These are phyloP conservation scores for Extremus antarcticus DNA, from an alignment of 495 filamentous ascomycete genomes.

Conservation along the genomic window DNA sequence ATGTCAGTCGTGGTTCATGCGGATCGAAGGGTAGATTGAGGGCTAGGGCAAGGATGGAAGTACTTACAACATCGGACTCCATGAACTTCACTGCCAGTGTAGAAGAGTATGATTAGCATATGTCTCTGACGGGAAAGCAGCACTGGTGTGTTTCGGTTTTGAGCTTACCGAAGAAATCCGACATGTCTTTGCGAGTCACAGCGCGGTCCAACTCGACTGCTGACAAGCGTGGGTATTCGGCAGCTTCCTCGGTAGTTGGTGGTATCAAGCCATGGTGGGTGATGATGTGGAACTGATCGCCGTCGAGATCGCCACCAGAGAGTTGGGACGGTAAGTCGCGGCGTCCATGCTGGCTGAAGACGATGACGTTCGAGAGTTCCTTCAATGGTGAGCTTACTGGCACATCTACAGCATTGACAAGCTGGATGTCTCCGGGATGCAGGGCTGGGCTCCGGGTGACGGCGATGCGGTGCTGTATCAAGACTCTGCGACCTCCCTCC, in stretches of 20 bases:
- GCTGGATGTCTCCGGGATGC: constrained; percentile 71
- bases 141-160: not conserved
- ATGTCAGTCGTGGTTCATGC: too few species aligned
- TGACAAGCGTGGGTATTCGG: constrained; percentile 51
- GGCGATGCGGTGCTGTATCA: constrained; percentile 33
- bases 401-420: constrained; percentile 41
- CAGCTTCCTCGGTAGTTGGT: constrained; percentile 37
- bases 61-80: constrained; percentile 62
- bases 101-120: too few species aligned
- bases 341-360: constrained; percentile 57
- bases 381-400: constrained; percentile 51
- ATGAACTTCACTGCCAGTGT: too few species aligned
- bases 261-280: constrained; percentile 45
- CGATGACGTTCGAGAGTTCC: constrained; percentile 57
- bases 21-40: too few species aligned
- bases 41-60: too few species aligned
- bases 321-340: constrained; percentile 68
- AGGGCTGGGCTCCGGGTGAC: constrained; percentile 66
- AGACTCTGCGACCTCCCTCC: constrained; percentile 17
- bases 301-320: constrained; percentile 73
- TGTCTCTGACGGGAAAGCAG: not conserved
- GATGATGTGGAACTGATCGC: constrained; percentile 67
- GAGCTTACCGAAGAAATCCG: constrained; percentile 63
- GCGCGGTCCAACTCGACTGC: constrained; percentile 45
- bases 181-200: constrained; percentile 52